These are phyloP conservation scores for Cucurbita argyrosperma DNA, from an alignment of 306 rosid species.

Conservation along the genomic window DNA sequence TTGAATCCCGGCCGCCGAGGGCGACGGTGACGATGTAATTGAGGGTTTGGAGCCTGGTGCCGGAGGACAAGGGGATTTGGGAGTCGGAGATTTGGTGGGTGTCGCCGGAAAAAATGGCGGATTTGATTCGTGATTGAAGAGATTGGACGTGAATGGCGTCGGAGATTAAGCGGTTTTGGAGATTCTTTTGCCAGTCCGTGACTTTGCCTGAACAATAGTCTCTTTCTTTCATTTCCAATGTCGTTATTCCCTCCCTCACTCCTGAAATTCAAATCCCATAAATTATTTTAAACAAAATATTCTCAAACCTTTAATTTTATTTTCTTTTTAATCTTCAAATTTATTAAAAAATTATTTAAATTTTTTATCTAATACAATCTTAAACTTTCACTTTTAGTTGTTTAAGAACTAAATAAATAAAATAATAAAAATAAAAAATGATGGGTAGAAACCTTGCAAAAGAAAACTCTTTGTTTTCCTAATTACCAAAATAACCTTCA, in stretches of 20 bases:
- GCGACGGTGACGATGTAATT: constrained; percentile 66
- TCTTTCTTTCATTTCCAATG: constrained; percentile 58
- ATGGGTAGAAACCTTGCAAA: no score
- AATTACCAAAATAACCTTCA: not conserved
- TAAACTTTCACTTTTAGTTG: no score
- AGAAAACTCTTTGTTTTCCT: not conserved
- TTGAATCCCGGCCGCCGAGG: constrained; percentile 40
- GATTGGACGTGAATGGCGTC: constrained; percentile 38
- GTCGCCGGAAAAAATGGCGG: constrained; percentile 9
- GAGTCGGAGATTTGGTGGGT: constrained; percentile 26
- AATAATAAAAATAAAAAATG: no score
- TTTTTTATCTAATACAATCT: no score
- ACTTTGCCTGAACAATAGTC: constrained; percentile 39
- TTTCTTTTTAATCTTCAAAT: no score
- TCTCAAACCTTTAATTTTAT: no score
- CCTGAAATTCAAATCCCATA: constrained; percentile 22
- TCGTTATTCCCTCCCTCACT: constrained; percentile 36
- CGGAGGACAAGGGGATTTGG: constrained; percentile 60
- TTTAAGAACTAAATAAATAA: no score
- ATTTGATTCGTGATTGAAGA: constrained; percentile 27
- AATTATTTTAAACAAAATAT: no score
- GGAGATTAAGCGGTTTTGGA: constrained; percentile 23
- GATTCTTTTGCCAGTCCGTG: constrained; percentile 22
- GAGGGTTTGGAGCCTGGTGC: constrained; percentile 39
- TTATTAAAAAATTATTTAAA: no score